Conservation (phyloP, 192 early-diverging fungal genomes). For the Mortierella antarctica region DNA sequence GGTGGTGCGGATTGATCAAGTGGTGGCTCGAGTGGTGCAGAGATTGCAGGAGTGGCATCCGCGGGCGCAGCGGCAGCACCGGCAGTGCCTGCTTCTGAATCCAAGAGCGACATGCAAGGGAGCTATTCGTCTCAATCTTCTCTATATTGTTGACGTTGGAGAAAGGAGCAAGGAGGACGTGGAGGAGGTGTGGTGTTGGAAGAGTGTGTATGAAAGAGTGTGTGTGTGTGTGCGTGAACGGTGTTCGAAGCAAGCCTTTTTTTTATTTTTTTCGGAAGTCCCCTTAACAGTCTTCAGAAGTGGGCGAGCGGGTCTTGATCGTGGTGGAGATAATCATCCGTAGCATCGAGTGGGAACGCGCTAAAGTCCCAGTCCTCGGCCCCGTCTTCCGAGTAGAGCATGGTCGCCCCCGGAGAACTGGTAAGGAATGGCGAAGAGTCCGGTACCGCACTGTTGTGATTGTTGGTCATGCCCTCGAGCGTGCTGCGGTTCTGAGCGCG, state of each 20-base stretch:
- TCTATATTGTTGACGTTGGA: constrained; percentile 4
- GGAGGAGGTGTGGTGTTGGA: too few species aligned
- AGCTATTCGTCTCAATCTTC: constrained; percentile 2
- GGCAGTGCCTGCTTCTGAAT: constrained; percentile 6
- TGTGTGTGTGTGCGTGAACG: neutral
- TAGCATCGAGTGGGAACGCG: constrained; percentile 14
- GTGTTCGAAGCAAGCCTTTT: neutral
- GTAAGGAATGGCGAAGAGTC: constrained; percentile 17
- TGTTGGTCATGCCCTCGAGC: neutral
- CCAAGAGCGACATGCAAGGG: constrained; percentile 11
- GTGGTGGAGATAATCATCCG: constrained; percentile 13
- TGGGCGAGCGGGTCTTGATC: neutral
- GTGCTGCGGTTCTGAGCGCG: neutral
- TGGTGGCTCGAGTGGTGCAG: neutral
- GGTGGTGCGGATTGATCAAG: neutral
- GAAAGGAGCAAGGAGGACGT: too few species aligned
- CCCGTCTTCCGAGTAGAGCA: constrained; percentile 30
- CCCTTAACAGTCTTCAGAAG: neutral
- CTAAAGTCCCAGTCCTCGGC: constrained; percentile 27
- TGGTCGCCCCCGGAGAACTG: constrained; percentile 9
- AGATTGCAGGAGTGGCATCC: neutral
- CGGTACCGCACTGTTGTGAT: neutral
- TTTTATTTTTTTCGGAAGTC: neutral
- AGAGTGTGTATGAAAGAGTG: neutral
- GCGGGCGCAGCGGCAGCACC: neutral